Conservation (phyloP, 208 protist species). For the Trypanosoma brucei region DNA sequence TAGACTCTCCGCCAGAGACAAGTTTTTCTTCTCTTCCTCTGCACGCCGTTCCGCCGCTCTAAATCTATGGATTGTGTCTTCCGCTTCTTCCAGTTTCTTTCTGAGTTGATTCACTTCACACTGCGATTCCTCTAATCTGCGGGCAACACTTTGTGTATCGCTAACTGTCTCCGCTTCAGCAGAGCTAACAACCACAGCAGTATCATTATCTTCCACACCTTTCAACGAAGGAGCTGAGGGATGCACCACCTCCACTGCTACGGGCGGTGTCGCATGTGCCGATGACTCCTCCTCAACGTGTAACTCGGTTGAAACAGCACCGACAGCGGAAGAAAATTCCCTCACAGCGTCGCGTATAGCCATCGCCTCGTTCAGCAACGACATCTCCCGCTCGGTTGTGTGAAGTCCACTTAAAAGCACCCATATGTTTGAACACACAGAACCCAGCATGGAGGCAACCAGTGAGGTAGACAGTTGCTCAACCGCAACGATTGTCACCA, state of each 20-base stretch:
- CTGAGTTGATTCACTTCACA: slow-evolving; percentile 9
- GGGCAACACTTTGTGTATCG: slow-evolving; percentile 9
- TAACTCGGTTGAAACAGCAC: too few relatives aligned
- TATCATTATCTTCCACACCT: too few relatives aligned
- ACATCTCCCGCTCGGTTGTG: slow-evolving; percentile 2
- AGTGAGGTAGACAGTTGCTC: slow-evolving; percentile 24
- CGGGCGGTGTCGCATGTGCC: too few relatives aligned
- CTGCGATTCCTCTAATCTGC: slow-evolving; percentile 6
- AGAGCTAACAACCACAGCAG: background rate
- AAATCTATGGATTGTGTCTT: background rate
- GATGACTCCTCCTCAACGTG: too few relatives aligned
- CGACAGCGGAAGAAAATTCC: slow-evolving; percentile 1
- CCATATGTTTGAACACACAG: slow-evolving; percentile 14
- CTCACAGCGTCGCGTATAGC: slow-evolving; percentile 18
- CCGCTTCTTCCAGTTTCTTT: background rate
- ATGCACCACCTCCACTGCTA: too few relatives aligned
- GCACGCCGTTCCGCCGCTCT: slow-evolving; percentile 2
- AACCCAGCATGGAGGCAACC: slow-evolving; percentile 18
- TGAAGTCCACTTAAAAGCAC: background rate
- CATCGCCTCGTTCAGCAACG: slow-evolving; percentile 18
- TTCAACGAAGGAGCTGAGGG: too few relatives aligned
- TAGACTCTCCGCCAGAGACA: background rate
- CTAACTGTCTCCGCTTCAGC: slow-evolving; percentile 1
- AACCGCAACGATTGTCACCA: slow-evolving; percentile 15
- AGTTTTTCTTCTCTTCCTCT: slow-evolving; percentile 1